Percentiles rank a stretch among this genome's conserved stretches.
Conservation (phyloP, 331 rosid species). For the Cydonia oblonga region DNA sequence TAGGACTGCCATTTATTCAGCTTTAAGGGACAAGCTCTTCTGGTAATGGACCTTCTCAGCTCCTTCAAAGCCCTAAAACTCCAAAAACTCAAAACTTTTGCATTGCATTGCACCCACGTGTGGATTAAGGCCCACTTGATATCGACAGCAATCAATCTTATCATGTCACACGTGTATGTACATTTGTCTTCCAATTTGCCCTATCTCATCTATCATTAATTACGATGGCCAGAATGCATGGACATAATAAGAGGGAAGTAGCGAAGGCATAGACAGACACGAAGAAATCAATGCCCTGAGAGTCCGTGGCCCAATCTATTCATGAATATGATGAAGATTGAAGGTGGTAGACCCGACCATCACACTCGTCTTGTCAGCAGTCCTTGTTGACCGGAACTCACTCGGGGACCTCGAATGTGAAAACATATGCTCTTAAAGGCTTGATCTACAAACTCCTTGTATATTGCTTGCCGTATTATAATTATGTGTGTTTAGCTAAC, state of each 20-base stretch:
- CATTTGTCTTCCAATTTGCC: background rate
- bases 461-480: background rate
- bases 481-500: background rate
- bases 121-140: conserved; percentile 27
- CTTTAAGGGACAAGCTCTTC: background rate
- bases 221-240: background rate
- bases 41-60: conserved; percentile 18
- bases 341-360: background rate
- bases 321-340: background rate
- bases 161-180: conserved; percentile 30
- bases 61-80: background rate
- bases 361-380: background rate
- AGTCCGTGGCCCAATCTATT: background rate
- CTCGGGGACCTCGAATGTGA: background rate
- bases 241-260: background rate
- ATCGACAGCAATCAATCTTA: conserved; percentile 20
- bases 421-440: no score
- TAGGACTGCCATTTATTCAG: no score
- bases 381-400: background rate
- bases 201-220: background rate
- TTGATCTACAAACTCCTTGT: background rate
- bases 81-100: background rate
- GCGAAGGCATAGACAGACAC: background rate
- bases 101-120: conserved; percentile 33
- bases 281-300: background rate